Base-by-base conservation (phyloP, 331 rosid genomes). In the Quercus tomentella region DNA sequence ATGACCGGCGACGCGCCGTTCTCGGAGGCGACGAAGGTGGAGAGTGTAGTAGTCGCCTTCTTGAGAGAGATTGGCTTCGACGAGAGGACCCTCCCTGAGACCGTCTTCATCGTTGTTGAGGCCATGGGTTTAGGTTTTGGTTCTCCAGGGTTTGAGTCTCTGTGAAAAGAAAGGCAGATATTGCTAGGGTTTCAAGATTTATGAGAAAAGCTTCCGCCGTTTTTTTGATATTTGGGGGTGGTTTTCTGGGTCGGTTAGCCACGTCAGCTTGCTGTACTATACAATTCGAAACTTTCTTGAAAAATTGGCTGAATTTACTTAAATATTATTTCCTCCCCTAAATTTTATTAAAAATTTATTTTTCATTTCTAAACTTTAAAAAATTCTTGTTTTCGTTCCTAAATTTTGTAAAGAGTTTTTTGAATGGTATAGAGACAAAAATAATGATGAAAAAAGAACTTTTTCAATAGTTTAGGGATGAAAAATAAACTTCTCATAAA, bases 61-160 rank as follows among this genome's bases (percentile, higher is more conserved):
- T 87, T 81, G 35, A 88, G 84, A 22, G 91, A 85, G 56, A 85
- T 79, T 7, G 86, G 89, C 81, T 83, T 83, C 55, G 87, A 83
- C 51, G 86, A 81, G 54, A 83, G 31, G 14, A 85, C 77, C 21
- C 15, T 43, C 14, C 84, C 87, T 1, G 78, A 52, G 52, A 88
- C 75, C 14, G 84, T 69, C 77, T 83, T 83, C 89, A 85, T 87
- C 88, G 83, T 87, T 56, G 41, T 35, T 6, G 10, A 31, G 33
- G 1, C 23, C 37, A 1, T 23, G 6, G 66, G 66, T 14, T 60
- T 23, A 12, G 28, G 66, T 41, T n/a, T 58, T 58, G 65, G 28
- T 14, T 22, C 12, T 58, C 51, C 58, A 58, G 77, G 82, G 72
- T 41, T 71, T 45, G 54, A 49, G 54, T 49, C 54, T 14, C 17